A percentile compares a stretch with the other conserved stretches of the same genome.
Conservation (phyloP, 306 rosid species). For the Myrica gale region DNA sequence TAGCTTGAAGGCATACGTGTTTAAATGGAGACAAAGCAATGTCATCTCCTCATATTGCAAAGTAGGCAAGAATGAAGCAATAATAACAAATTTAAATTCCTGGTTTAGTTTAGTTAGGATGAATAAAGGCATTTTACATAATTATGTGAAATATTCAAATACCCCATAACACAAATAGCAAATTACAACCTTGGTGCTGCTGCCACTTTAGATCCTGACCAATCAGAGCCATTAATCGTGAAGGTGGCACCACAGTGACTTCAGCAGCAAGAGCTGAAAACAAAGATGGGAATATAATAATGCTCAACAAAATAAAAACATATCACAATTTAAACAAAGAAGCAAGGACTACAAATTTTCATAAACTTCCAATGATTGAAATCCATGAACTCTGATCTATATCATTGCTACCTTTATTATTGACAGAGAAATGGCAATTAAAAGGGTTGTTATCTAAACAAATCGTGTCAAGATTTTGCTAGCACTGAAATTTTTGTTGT, state of each 20-base stretch:
- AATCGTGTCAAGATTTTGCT: background rate
- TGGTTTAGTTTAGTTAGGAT: background rate
- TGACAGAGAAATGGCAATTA: background rate
- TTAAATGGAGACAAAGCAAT: slow-evolving; percentile 8
- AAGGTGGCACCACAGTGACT: slow-evolving; percentile 97
- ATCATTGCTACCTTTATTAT: background rate
- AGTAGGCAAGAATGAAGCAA: slow-evolving; percentile 10
- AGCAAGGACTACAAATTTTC: background rate
- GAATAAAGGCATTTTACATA: background rate
- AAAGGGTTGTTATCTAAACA: background rate
- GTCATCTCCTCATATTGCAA: slow-evolving; percentile 9
- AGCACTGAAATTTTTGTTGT: background rate
- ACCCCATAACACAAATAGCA: background rate
- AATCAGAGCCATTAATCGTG: slow-evolving; percentile 92
- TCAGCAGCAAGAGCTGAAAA: slow-evolving; percentile 86
- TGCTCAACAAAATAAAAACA: slow-evolving; percentile 6
- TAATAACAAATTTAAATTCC: background rate
- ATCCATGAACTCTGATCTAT: background rate
- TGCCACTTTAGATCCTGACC: slow-evolving; percentile 99
- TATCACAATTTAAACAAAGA: background rate
- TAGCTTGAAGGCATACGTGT: background rate
- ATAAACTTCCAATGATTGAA: background rate
- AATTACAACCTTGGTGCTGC: slow-evolving; percentile 82
- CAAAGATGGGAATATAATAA: slow-evolving; percentile 17
- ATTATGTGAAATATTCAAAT: background rate